These are phyloP conservation scores for Leptodontidium sp. DNA, from an alignment of 2,329 filamentous ascomycete genomes.

Conservation along the genomic window DNA sequence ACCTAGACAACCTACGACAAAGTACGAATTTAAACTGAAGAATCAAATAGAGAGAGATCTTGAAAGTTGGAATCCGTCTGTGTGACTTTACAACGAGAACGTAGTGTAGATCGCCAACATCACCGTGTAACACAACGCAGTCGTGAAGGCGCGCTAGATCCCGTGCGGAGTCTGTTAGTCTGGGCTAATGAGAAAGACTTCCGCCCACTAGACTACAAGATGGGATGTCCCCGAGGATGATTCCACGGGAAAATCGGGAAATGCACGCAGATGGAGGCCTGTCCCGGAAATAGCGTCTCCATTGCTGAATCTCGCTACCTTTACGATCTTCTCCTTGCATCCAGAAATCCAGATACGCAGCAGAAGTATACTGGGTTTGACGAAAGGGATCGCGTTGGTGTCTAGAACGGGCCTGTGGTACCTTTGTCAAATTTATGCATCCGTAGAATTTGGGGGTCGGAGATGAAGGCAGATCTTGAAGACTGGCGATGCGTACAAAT, in stretches of 20 bases:
- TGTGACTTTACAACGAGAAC: neutral
- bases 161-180: neutral
- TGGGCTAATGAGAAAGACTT: neutral
- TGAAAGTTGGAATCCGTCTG: no score
- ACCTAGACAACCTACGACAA: neutral
- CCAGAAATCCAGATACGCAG: neutral
- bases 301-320: neutral
- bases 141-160: neutral
- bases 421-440: neutral
- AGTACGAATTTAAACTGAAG: no score
- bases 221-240: neutral
- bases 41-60: no score
- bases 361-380: neutral
- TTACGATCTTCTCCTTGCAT: neutral
- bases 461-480: neutral
- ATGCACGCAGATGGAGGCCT: constrained; percentile 1
- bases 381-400: neutral
- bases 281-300: neutral
- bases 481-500: neutral
- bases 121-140: neutral
- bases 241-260: neutral
- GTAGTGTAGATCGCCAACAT: neutral
- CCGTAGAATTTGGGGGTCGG: neutral
- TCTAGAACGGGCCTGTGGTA: neutral
- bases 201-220: neutral